A percentile compares a stretch with the other conserved stretches of the same genome.
Conservation (phyloP, 495 filamentous ascomycete genomes). For the Talaromyces thailandensis region DNA sequence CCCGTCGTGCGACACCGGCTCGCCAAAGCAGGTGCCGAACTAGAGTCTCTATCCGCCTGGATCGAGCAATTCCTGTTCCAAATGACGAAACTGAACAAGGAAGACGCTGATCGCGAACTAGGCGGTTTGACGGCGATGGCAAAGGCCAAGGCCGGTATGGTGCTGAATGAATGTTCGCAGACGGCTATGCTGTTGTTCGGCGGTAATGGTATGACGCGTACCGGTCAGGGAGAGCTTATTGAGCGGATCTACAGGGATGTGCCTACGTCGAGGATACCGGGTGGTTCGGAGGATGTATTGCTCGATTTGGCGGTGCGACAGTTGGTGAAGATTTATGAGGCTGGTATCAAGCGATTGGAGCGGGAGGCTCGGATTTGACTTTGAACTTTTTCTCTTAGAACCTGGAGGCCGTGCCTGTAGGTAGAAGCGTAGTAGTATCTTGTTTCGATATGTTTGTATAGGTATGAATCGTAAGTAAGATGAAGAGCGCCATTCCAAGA, state of each 20-base stretch:
- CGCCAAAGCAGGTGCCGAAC: constrained; percentile 57
- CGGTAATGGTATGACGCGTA: constrained; percentile 60
- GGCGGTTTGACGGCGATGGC: constrained; percentile 61
- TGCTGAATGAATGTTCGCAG: constrained; percentile 61
- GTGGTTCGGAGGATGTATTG: constrained; percentile 68
- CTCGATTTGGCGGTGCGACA: constrained; percentile 63
- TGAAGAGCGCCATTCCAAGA: background rate
- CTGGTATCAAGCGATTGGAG: constrained; percentile 52
- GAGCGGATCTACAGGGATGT: constrained; percentile 62
- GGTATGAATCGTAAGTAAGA: background rate
- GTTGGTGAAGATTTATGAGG: constrained; percentile 61
- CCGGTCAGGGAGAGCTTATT: constrained; percentile 61
- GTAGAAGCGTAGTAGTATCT: background rate
- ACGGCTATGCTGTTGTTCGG: constrained; percentile 62
- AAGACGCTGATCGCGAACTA: constrained; percentile 53
- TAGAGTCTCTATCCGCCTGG: constrained; percentile 67
- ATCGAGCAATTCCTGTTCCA: constrained; percentile 67
- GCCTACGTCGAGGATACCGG: constrained; percentile 52
- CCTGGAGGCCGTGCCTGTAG: background rate
- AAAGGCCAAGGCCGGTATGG: constrained; percentile 63
- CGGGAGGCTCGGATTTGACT: constrained; percentile 27
- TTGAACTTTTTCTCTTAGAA: background rate
- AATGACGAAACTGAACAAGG: constrained; percentile 52
- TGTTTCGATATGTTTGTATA: background rate
- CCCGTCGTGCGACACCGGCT: constrained; percentile 64